Evolutionary conservation across 192 early-diverging fungal genomes (phyloP).

Genomic region (Pilaira anomala): DNA sequence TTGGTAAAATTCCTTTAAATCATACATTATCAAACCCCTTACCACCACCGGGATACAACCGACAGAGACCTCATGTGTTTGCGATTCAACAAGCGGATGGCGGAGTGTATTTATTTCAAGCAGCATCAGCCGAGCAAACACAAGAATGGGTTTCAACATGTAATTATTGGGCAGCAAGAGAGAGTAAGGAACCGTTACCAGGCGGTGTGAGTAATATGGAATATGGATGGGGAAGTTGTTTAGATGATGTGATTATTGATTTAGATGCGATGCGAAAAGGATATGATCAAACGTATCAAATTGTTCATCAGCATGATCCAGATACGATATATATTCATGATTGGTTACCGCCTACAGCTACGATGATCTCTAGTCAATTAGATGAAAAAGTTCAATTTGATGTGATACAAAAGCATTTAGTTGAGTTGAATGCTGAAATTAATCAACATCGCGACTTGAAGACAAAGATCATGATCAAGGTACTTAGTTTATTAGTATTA

Average conservation of each 20-base stretch:
- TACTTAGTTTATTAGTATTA: too few relatives aligned
- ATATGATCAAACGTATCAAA: neutral
- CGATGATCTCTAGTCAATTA: slow-evolving; percentile 34
- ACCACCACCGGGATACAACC: slow-evolving; percentile 84
- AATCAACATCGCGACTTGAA: slow-evolving; percentile 61
- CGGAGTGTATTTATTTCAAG: slow-evolving; percentile 85
- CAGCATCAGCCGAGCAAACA: slow-evolving; percentile 57
- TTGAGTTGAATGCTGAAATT: slow-evolving; percentile 61
- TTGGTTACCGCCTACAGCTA: slow-evolving; percentile 46
- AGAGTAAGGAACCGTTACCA: slow-evolving; percentile 81
- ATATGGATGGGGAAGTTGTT: slow-evolving; percentile 80
- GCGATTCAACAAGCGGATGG: slow-evolving; percentile 76
- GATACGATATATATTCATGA: slow-evolving; percentile 41
- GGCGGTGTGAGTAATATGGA: slow-evolving; percentile 89
- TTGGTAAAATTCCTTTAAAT: slow-evolving; percentile 55
- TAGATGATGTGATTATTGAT: slow-evolving; percentile 26
- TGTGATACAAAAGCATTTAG: slow-evolving; percentile 57
- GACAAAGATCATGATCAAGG: slow-evolving; percentile 35
- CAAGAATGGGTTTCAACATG: slow-evolving; percentile 81
- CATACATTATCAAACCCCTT: slow-evolving; percentile 83
- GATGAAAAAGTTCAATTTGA: slow-evolving; percentile 51
- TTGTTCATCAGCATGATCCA: slow-evolving; percentile 23
- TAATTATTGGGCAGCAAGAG: slow-evolving; percentile 92
- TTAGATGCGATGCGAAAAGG: slow-evolving; percentile 10
- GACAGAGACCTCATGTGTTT: slow-evolving; percentile 75